phyloP scores from a whole-genome alignment of 2,329 filamentous ascomycete genomes.

The Talaromyces sp. region DNA sequence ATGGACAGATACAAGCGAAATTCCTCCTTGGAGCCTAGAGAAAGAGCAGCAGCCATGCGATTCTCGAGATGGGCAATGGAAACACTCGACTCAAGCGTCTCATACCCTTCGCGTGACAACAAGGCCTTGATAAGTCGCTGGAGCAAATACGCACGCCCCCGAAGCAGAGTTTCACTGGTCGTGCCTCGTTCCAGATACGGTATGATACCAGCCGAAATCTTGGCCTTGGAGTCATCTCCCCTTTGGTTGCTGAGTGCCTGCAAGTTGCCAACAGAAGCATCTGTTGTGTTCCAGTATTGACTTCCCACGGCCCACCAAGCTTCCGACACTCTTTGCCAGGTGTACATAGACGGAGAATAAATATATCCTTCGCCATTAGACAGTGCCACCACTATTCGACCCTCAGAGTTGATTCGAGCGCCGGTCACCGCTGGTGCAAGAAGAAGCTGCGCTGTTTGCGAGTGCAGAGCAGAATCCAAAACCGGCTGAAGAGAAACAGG shows the following conservation, averaged over 20 bases:
- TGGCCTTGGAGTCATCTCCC: constrained; percentile 45
- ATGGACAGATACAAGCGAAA: constrained; percentile 94
- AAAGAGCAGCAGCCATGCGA: constrained; percentile 80
- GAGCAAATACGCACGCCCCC: constrained; percentile 85
- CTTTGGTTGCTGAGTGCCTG: constrained; percentile 66
- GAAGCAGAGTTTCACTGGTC: constrained; percentile 84
- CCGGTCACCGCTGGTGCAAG: constrained; percentile 81
- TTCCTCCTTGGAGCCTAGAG: constrained; percentile 81
- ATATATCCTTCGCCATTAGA: constrained; percentile 93
- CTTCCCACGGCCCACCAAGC: constrained; percentile 97
- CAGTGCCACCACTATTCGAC: constrained; percentile 80
- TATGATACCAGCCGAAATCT: constrained; percentile 82
- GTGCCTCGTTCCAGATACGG: constrained; percentile 92
- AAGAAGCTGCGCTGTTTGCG: constrained; percentile 73
- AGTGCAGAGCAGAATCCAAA: constrained; percentile 77
- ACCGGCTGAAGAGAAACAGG: constrained; percentile 85
- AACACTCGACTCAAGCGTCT: constrained; percentile 84
- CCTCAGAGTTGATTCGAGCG: constrained; percentile 82
- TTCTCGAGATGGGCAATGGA: constrained; percentile 96
- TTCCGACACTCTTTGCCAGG: constrained; percentile 94
- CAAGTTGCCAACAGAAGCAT: constrained; percentile 78
- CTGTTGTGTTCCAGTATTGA: constrained; percentile 98
- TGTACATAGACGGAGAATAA: constrained; percentile 79
- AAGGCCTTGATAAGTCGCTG: constrained; percentile 88
- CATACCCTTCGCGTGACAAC: constrained; percentile 83